Evolutionary conservation across 768 basidiomycete genomes (phyloP), one percentile per base, ranked within the genome.

Genomic region (Dioszegia crocea): DNA sequence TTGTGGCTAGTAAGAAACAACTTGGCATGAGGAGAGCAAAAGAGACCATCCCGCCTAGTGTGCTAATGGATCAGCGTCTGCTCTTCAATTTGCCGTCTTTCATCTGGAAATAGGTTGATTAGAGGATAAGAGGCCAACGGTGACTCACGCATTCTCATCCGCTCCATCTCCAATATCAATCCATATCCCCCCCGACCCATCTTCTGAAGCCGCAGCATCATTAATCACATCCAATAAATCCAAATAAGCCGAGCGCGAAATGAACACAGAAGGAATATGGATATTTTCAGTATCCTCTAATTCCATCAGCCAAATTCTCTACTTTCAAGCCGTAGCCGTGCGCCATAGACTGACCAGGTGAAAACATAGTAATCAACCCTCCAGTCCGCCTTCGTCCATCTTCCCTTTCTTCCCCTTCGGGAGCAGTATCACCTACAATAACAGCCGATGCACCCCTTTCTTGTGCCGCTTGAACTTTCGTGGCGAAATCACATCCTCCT

Each of bases 11-110:
- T 1, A 93, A 92, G 62, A 98, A 82, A 26, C 86, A 81, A 6
- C 90, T 91, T 2, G 94, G 94, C 17, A 97, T 85, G 60, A 97
- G 83, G 52, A 97, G 82, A 36, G 97, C 89, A 60, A 91, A 81
- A 59, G 92, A 71, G 8, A 79, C 65, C 14, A 79, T 57, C 56
- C 77, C 76, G 53, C 75, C 70, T 3, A 80, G 60, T 0, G 79
- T 73, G 44, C 77, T 78, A 47, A n/a, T 6, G 10, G 36, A 38
- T 56, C 45, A 67, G 46, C 40, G 19, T 36, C 19, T n/a, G n/a
- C n/a, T n/a, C n/a, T n/a, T n/a, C n/a, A n/a, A n/a, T n/a, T n/a
- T n/a, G n/a, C n/a, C n/a, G n/a, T n/a, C n/a, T n/a, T n/a, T n/a
- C n/a, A n/a, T n/a, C n/a, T n/a, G n/a, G n/a, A n/a, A n/a, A n/a